These are phyloP conservation scores for Termitomyces sp. DNA, from an alignment of 1,284 basidiomycete species.

Conservation along the genomic window DNA sequence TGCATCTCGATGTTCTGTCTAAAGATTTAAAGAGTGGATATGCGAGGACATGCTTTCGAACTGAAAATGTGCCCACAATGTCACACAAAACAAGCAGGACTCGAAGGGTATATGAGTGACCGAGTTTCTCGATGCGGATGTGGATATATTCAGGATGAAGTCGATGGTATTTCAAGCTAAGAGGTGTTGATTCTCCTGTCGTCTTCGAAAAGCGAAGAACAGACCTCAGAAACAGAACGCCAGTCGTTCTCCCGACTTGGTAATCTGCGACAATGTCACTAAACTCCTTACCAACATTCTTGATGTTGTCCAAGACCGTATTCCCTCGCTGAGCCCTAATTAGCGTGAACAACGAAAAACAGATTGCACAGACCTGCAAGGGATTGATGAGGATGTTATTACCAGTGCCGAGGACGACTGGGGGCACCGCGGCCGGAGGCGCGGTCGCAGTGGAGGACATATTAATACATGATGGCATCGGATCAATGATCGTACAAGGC, in stretches of 20 bases:
- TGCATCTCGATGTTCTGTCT: conserved; percentile 88
- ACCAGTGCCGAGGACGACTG: conserved; percentile 62
- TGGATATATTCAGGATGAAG: conserved; percentile 98
- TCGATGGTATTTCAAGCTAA: conserved; percentile 89
- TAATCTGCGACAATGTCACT: conserved; percentile 93
- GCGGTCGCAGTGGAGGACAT: conserved; percentile 6
- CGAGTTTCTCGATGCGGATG: conserved; percentile 83
- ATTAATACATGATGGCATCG: conserved; percentile 1
- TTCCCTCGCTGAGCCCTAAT: conserved; percentile 69
- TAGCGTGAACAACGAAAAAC: neutral
- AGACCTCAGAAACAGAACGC: conserved; percentile 88
- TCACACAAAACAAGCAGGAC: conserved; percentile 92
- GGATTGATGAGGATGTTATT: conserved; percentile 75
- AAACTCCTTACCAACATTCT: conserved; percentile 90
- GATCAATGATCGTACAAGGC: conserved; percentile 9
- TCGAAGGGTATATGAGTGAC: conserved; percentile 76
- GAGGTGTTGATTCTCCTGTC: neutral
- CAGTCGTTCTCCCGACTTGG: conserved; percentile 92
- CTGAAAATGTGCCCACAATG: conserved; percentile 53
- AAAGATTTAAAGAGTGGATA: neutral
- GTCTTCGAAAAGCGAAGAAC: conserved; percentile 12
- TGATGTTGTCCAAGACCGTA: conserved; percentile 79
- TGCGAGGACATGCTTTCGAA: conserved; percentile 3
- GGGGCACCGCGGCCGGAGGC: conserved; percentile 31
- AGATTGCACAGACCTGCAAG: conserved; percentile 32